Base-by-base conservation (phyloP, 225 moss, liverwort and hornwort genomes). In the Ulota crispa region DNA sequence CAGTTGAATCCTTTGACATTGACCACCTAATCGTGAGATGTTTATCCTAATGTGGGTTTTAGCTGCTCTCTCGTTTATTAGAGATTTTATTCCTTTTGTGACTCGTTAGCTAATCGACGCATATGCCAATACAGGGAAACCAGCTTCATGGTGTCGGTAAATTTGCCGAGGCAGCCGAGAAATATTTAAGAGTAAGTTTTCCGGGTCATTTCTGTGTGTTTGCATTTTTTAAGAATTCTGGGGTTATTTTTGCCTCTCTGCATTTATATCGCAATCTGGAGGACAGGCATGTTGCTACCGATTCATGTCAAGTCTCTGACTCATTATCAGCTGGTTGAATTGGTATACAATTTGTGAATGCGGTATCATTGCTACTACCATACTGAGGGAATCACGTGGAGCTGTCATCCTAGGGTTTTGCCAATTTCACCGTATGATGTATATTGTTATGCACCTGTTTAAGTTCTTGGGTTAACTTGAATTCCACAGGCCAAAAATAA, bases 101-200 rank as follows among this genome's bases (percentile, higher is more conserved):
- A 39, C 21, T 14, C 73, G 42, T 78, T 21, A 4, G 60, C 28
- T 26, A 71, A 78, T 32, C 26, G 34, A 65, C 60, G 45, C 62
- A 1, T 76, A 13, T 76, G 39, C 30, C 67, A 71, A 68, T 82
- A 47, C 89, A 99, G 99, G 99, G 99, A 18, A 99, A 99, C 85
- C 90, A 87, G 80, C 92, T 96, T 64, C 99, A 99, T 87, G 86
- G 91, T 56, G 67, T 77, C 70, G 88, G 93, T 34, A 99, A 93
- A 80, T 96, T 88, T 67, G 73, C 86, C 23, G 99, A 96, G 82
- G 99, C 99, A 80, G 89, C 93, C 71, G 99, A 99, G 73, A 99
- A 94, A 70, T 99, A 99, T 82, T 78, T 86, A 77, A 85, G 93
- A 84, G 98, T 99, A 82, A 90, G 86, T 69, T 36, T 41, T 59